Conservation (phyloP, 768 basidiomycete genomes). For the Mycena sanguinolenta region DNA sequence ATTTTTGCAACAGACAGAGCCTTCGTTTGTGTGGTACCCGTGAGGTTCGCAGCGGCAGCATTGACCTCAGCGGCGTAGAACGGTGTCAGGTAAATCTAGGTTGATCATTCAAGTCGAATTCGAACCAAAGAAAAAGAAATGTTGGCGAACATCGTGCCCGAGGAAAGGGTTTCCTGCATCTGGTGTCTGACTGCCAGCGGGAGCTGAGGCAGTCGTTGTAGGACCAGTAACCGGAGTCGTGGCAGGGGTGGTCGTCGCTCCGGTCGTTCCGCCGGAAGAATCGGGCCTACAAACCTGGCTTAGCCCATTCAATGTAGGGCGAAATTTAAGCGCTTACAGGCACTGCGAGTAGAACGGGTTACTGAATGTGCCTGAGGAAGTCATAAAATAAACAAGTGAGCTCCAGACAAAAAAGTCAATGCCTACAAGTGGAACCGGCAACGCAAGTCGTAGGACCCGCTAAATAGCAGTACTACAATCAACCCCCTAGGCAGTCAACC, state of each 20-base stretch:
- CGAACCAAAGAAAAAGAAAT: neutral
- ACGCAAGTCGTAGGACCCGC: constrained; percentile 57
- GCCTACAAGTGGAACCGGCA: constrained; percentile 47
- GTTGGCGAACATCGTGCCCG: constrained; percentile 56
- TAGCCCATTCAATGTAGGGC: neutral
- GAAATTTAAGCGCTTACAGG: constrained; percentile 46
- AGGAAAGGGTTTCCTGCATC: constrained; percentile 66
- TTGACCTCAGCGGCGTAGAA: constrained; percentile 69
- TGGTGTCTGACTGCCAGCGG: constrained; percentile 52
- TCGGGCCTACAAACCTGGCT: constrained; percentile 1
- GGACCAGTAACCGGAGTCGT: constrained; percentile 32
- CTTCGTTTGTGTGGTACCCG: constrained; percentile 63
- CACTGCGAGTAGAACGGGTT: constrained; percentile 59
- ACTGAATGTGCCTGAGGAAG: constrained; percentile 24
- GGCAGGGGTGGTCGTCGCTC: constrained; percentile 39
- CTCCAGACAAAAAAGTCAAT: neutral
- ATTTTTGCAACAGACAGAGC: constrained; percentile 67
- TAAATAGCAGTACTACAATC: constrained; percentile 34
- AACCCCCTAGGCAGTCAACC: neutral
- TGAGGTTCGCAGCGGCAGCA: constrained; percentile 63
- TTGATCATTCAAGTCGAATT: constrained; percentile 10
- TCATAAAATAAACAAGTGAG: neutral
- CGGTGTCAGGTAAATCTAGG: constrained; percentile 64
- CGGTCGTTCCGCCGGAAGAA: constrained; percentile 2
- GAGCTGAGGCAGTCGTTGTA: constrained; percentile 43